phyloP scores from a whole-genome alignment of 257 asterid genomes.

The Asclepias syriaca region DNA sequence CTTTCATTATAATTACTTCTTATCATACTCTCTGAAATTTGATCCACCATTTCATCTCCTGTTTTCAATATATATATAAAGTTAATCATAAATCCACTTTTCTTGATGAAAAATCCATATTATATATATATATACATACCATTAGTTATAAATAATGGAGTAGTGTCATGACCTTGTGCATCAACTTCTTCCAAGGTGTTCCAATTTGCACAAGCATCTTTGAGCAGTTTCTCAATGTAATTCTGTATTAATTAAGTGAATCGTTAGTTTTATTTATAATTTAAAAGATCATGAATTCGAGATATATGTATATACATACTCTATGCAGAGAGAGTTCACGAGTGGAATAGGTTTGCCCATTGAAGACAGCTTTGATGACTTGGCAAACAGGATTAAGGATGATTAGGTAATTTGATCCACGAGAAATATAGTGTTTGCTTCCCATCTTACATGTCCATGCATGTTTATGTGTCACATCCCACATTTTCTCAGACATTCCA shows the following conservation, averaged over 20 bases:
- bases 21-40: constrained; percentile 3
- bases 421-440: constrained; percentile 33
- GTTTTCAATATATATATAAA: not conserved
- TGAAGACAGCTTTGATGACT: constrained; percentile 33
- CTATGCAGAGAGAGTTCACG: constrained; percentile 22
- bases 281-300: no score
- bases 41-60: constrained; percentile 17
- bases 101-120: not conserved
- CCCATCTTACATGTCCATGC: constrained; percentile 63
- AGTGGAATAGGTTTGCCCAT: constrained; percentile 26
- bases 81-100: not conserved
- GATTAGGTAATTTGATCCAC: constrained; percentile 28
- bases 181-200: constrained; percentile 44
- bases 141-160: constrained; percentile 34
- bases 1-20: constrained; percentile 8
- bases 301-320: constrained; percentile 15
- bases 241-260: constrained; percentile 20
- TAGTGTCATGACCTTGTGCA: constrained; percentile 23
- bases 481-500: constrained; percentile 72
- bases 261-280: no score
- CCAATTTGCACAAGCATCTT: constrained; percentile 55
- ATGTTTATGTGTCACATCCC: constrained; percentile 54
- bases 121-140: constrained; percentile 21
- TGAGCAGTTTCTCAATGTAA: constrained; percentile 36
- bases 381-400: constrained; percentile 50